Conservation (phyloP, 371 early-diverging fungal genomes). For the Actinomortierella ambigua region DNA sequence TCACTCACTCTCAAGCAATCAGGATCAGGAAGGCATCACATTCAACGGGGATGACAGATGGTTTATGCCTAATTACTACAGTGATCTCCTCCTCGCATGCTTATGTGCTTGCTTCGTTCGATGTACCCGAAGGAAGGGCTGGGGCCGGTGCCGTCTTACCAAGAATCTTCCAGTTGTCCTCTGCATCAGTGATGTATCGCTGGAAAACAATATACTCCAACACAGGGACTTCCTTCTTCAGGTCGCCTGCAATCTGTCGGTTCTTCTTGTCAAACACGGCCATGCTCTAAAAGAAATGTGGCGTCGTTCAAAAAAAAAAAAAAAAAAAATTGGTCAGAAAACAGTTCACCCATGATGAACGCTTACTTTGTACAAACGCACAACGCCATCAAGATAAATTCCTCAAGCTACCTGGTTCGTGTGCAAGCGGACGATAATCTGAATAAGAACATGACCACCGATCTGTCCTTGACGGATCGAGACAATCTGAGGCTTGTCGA, state of each 20-base stretch:
- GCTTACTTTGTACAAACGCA: background rate
- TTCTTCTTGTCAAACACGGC: constrained; percentile 65
- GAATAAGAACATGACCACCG: constrained; percentile 50
- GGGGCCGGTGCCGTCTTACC: constrained; percentile 62
- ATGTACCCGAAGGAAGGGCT: too few relatives aligned
- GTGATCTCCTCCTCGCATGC: background rate
- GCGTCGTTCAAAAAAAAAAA: background rate
- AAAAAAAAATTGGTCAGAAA: background rate
- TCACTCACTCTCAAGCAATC: too few relatives aligned
- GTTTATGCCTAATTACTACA: too few relatives aligned
- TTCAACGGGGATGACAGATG: too few relatives aligned
- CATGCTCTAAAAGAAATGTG: constrained; percentile 51
- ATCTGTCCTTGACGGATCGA: constrained; percentile 67
- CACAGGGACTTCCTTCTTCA: constrained; percentile 61
- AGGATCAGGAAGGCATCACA: too few relatives aligned
- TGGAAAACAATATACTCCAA: constrained; percentile 78
- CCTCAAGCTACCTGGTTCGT: constrained; percentile 60
- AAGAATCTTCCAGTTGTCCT: constrained; percentile 73
- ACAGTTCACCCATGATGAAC: background rate
- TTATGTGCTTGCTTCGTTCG: constrained; percentile 12
- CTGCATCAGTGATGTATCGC: constrained; percentile 64
- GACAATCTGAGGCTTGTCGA: constrained; percentile 65
- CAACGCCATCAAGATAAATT: background rate
- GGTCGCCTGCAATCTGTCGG: constrained; percentile 59
- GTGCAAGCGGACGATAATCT: constrained; percentile 71